Base-by-base conservation (phyloP, 208 protist genomes). In the Phytomonas francai region DNA sequence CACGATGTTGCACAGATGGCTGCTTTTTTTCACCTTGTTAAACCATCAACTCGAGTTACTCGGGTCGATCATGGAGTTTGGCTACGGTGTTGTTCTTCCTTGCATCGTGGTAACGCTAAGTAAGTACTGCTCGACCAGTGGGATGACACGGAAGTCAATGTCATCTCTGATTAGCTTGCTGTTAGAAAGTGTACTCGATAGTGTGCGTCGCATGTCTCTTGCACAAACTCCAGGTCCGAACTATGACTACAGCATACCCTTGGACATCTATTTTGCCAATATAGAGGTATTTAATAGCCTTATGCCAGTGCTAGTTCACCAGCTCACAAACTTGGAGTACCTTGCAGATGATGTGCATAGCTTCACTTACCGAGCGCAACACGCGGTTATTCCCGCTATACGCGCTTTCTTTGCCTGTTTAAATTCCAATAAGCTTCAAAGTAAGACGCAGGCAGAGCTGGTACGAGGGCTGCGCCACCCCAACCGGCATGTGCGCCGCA, bases 391-490 rank as follows among this genome's bases (percentile, higher is more conserved):
- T 14, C 90, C 90, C 5, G 84, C 90, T 14, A 66, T 93, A 16
- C 81, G 86, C 33, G 77, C 84, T 51, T 87, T 93, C 72, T 92
- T 96, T 70, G 75, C 72, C 2, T 89, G 83, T 54, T 81, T 93
- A 6, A 70, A 83, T 29, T 80, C 84, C 11, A 78, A 76, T 65
- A 88, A 91, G 73, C 82, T 91, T 54, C 87, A 92, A 76, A 90
- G 87, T 67, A 84, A 84, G 63, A 92, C 79, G 45, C 90, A 96
- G 75, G 79, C 83, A n/a, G 87, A 96, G 78, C 49, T 96, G 32
- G 67, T 91, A 12, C 80, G 80, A 42, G 76, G 73, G 16, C 77
- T 96, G 74, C 85, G 90, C 6, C 85, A 93, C 80, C 86, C 84
- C 9, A 87, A 78, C 51, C 73, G 79, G 25, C 68, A 87, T 59